These are phyloP conservation scores for Dovyalis caffra DNA, from an alignment of 345 rosid species.

Conservation along the genomic window DNA sequence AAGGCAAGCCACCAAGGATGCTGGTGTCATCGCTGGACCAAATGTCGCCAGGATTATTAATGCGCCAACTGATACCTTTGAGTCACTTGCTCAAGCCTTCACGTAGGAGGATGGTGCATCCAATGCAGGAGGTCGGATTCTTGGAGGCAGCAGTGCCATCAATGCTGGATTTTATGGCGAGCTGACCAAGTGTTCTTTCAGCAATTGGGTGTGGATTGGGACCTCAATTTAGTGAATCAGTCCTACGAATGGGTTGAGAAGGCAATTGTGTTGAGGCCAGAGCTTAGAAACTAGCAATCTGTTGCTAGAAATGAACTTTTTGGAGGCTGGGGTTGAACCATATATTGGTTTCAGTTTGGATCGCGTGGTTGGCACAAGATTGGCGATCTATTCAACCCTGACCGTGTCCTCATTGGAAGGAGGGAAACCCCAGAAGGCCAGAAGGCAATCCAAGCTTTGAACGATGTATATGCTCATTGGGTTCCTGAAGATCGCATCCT, in stretches of 20 bases:
- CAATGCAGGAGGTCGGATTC: conserved; percentile 78
- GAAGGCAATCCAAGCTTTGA: conserved; percentile 71
- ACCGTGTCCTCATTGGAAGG: conserved; percentile 87
- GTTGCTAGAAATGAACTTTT: conserved; percentile 68
- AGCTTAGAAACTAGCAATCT: conserved; percentile 76
- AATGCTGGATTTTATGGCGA: conserved; percentile 88
- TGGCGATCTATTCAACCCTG: conserved; percentile 78
- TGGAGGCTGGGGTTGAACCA: conserved; percentile 83
- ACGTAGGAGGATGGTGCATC: conserved; percentile 87
- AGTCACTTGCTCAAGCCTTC: conserved; percentile 79
- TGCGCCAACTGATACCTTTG: conserved; percentile 73
- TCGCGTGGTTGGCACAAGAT: conserved; percentile 83
- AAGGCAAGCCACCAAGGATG: conserved; percentile 98
- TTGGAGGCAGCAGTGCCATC: conserved; percentile 91
- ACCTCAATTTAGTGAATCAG: conserved; percentile 55
- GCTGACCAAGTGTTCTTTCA: conserved; percentile 61
- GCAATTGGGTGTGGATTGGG: conserved; percentile 62
- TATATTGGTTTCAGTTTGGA: conserved; percentile 65
- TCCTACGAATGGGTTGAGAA: conserved; percentile 89
- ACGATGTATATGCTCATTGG: conserved; percentile 80
- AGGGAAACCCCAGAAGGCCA: conserved; percentile 90
- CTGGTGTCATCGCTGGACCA: conserved; percentile 88
- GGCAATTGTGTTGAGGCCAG: conserved; percentile 72
- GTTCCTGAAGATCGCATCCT: conserved; percentile 76
- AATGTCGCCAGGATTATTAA: conserved; percentile 96